Percentiles rank a stretch among this genome's conserved stretches.
These are phyloP conservation scores for Acer yangbiense DNA, from an alignment of 345 rosid genomes.

Conservation along the genomic window DNA sequence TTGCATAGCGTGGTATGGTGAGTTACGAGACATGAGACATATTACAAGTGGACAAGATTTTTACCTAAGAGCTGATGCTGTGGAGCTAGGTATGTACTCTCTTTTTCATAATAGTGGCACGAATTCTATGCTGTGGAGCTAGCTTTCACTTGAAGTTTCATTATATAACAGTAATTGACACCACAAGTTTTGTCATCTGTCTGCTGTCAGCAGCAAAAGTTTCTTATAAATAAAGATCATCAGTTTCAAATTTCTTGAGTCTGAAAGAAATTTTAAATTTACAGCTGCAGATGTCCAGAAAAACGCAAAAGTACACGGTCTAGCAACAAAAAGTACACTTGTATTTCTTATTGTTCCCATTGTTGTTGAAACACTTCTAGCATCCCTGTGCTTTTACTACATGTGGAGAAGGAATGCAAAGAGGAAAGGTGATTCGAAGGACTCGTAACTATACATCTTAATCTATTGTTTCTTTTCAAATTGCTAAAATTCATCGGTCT, in stretches of 20 bases:
- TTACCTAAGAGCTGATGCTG: background rate
- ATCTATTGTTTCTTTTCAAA: background rate
- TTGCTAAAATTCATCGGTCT: no score
- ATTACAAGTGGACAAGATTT: background rate
- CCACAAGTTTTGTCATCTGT: background rate
- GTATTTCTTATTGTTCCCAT: background rate
- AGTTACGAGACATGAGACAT: background rate
- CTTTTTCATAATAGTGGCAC: no score
- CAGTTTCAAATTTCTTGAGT: no score
- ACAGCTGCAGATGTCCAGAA: background rate
- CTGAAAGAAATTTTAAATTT: no score
- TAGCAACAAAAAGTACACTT: background rate
- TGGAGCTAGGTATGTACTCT: slow-evolving; percentile 3
- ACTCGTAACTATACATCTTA: background rate
- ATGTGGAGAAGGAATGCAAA: background rate
- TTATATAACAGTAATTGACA: no score
- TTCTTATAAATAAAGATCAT: no score
- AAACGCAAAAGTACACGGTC: background rate
- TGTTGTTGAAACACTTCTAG: background rate
- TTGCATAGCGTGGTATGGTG: background rate
- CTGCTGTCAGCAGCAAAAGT: no score
- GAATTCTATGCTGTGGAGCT: no score
- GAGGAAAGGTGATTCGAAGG: background rate
- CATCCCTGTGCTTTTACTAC: background rate
- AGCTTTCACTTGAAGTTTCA: background rate